Evolutionary conservation across 306 rosid species (phyloP).

Genomic region (Oemleria cerasiformis): DNA sequence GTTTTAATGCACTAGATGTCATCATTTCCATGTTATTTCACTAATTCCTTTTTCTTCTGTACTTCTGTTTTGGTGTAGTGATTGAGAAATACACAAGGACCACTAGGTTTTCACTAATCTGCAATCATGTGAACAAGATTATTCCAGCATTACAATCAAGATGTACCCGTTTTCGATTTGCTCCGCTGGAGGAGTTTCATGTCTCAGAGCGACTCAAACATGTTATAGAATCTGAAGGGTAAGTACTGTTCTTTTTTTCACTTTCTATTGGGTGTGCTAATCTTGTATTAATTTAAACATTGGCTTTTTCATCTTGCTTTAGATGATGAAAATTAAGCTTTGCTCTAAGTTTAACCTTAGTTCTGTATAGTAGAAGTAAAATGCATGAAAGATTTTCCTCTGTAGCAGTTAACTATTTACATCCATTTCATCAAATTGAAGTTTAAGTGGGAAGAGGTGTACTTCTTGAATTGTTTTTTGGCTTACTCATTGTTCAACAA

Average conservation of each 20-base stretch:
- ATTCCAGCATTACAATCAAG: conserved; percentile 93
- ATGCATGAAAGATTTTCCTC: neutral
- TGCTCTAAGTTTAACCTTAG: neutral
- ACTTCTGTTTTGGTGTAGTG: conserved; percentile 47
- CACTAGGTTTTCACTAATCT: conserved; percentile 85
- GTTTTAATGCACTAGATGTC: conserved; percentile 12
- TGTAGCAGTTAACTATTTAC: neutral
- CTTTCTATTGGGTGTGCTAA: conserved; percentile 1
- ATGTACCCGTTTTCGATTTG: conserved; percentile 95
- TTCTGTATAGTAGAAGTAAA: neutral
- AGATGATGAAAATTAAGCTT: neutral
- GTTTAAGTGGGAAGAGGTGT: neutral
- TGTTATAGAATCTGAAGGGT: conserved; percentile 82
- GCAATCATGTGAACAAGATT: conserved; percentile 96
- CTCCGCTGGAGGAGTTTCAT: conserved; percentile 87
- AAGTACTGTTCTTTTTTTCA: conserved; percentile 19
- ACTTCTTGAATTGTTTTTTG: neutral
- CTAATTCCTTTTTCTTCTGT: conserved; percentile 11
- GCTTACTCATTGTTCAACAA: neutral
- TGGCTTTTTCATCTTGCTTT: neutral
- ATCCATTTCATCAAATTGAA: neutral
- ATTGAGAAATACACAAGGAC: conserved; percentile 89
- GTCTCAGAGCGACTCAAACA: conserved; percentile 79
- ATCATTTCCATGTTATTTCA: neutral
- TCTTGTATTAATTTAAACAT: neutral